Conservation (phyloP, 768 basidiomycete genomes). For the Chlorophyllum brunneum region DNA sequence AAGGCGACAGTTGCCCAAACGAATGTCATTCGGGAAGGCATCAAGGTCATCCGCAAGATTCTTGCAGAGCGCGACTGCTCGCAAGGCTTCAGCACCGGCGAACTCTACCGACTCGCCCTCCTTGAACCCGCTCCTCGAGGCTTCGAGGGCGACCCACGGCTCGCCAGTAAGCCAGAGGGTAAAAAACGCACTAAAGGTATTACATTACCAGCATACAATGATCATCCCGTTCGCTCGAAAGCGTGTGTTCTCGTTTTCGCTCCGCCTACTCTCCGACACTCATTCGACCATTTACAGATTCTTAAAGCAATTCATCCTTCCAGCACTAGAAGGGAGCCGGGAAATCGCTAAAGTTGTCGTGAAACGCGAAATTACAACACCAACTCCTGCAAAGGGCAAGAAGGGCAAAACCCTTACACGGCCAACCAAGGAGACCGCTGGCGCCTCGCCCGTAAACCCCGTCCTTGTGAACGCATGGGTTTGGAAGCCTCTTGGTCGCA, state of each 20-base stretch:
- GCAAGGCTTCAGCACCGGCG: background rate
- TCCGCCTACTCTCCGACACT: background rate
- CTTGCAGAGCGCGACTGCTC: background rate
- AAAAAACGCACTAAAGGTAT: background rate
- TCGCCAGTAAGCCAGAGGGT: background rate
- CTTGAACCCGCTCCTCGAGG: background rate
- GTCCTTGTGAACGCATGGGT: background rate
- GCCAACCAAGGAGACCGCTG: background rate
- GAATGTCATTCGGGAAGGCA: background rate
- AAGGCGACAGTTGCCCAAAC: background rate
- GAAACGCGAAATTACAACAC: background rate
- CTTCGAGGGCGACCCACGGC: background rate
- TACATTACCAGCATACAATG: background rate
- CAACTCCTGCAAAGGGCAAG: background rate
- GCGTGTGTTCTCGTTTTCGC: background rate
- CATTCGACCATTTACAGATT: background rate
- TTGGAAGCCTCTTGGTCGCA: too few relatives aligned
- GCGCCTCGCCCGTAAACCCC: background rate
- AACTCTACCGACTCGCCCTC: too few relatives aligned
- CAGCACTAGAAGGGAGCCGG: too few relatives aligned
- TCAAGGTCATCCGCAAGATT: slow-evolving; percentile 1
- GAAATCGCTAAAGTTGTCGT: background rate
- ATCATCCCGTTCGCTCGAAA: too few relatives aligned
- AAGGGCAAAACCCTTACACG: background rate
- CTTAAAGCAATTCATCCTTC: background rate